Evolutionary conservation across 768 basidiomycete genomes (phyloP), one percentile per base, ranked within the genome.

Genomic region (Suillus clintonianus): DNA sequence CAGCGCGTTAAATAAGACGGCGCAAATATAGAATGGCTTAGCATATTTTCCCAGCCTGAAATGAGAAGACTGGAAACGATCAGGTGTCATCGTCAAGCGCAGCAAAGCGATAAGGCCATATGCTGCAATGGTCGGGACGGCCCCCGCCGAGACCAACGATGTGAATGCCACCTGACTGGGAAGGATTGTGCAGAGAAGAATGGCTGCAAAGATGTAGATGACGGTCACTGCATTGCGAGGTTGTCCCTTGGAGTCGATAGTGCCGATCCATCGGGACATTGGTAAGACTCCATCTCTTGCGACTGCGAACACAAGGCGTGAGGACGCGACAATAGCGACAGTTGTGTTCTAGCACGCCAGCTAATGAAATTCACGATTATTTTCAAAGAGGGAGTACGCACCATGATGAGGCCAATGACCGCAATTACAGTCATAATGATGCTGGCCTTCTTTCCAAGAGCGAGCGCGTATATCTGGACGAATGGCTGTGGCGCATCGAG

Each of bases 261-360:
- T 77, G 50, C 91, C 88, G 59, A 97, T 90, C 95, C 94, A 97
- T 14, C 78, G 64, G 0, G 92, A 94, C 54, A 92, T 73, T 0
- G 95, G 95, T 13, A 97, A 80, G 0, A 96, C 92, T 34, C 95
- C 95, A 69, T 97, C 95, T 60, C 95, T 89, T n/a, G 95, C 95
- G 51, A 97, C 91, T 10, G 95, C 95, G 70, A 92, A 97, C 45
- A 97, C 84, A 32, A 97, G 83, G 5, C 95, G 86, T 14, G 94
- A 95, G 14, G 94, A 86, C 2, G 95, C 95, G 22, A 96, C 92
- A 62, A 97, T 88, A 19, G 92, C 86, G 50, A 96, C 85, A 66
- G 89, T 93, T 1, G 94, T 94, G 74, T 92, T 95, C 91, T 94
- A 41, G 32, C 53, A n/a, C 10, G 51, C 30, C 45, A 9, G 22